These are phyloP conservation scores for Aquilaria sinensis DNA, from an alignment of 345 rosid species.

Conservation along the genomic window DNA sequence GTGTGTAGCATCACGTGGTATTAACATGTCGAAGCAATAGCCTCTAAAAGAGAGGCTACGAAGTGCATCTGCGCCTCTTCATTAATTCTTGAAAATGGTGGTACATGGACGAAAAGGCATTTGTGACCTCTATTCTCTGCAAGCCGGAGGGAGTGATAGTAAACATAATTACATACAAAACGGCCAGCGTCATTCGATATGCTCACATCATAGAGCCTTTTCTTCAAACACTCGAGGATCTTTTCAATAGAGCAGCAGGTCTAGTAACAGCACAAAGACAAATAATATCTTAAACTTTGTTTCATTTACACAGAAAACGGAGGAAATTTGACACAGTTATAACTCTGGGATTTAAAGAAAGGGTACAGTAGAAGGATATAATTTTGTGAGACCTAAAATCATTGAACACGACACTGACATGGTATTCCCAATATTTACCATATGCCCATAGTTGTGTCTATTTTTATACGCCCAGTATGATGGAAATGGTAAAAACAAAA, in stretches of 20 bases:
- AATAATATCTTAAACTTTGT: constrained; percentile 10
- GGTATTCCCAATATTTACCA: too few species aligned
- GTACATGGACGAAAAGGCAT: constrained; percentile 72
- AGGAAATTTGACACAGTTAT: background rate
- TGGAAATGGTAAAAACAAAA: too few species aligned
- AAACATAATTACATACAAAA: constrained; percentile 72
- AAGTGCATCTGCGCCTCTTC: constrained; percentile 75
- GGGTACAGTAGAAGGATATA: too few species aligned
- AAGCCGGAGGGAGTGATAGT: constrained; percentile 64
- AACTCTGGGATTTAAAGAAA: too few species aligned
- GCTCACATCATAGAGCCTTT: constrained; percentile 34
- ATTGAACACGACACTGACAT: too few species aligned
- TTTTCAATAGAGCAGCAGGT: constrained; percentile 44
- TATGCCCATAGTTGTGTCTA: too few species aligned
- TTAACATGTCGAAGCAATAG: constrained; percentile 57
- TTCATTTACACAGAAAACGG: background rate
- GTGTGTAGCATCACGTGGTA: background rate
- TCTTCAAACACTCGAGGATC: constrained; percentile 37
- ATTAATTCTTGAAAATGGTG: constrained; percentile 53
- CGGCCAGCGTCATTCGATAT: constrained; percentile 69
- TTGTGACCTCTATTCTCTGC: constrained; percentile 67
- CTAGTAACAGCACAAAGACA: constrained; percentile 23
- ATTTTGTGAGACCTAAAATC: too few species aligned
- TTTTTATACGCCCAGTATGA: too few species aligned
- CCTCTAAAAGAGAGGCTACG: constrained; percentile 51